Evolutionary conservation across 345 rosid genomes (phyloP).

Genomic region (Stellera chamaejasme): DNA sequence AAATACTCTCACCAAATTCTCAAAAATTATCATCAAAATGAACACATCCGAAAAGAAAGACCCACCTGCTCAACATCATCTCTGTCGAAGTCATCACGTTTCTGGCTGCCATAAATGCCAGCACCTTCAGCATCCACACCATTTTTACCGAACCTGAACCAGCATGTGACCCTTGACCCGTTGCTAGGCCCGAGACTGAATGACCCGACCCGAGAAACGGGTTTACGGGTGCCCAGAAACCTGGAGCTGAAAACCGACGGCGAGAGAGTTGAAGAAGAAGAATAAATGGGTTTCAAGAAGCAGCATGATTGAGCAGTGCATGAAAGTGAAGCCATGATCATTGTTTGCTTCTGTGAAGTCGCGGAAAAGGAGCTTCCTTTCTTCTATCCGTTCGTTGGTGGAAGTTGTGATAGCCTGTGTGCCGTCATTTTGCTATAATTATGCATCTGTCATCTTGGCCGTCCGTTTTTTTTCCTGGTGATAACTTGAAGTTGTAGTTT

Average conservation of each 20-base stretch:
- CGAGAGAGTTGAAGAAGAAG: slow-evolving; percentile 12
- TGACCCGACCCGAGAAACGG: slow-evolving; percentile 26
- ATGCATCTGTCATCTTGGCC: neutral
- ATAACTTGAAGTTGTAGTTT: too few species aligned
- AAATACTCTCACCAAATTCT: neutral
- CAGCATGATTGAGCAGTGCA: slow-evolving; percentile 25
- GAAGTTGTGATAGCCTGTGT: neutral
- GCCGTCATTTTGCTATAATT: slow-evolving; percentile 6
- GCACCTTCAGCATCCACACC: slow-evolving; percentile 97
- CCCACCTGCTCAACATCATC: slow-evolving; percentile 98
- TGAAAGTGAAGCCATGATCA: slow-evolving; percentile 39
- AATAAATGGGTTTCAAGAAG: slow-evolving; percentile 25
- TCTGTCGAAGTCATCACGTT: slow-evolving; percentile 83
- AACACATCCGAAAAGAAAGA: neutral
- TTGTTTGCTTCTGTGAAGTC: neutral
- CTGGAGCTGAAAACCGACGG: slow-evolving; percentile 26
- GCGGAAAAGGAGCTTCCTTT: neutral
- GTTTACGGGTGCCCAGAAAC: slow-evolving; percentile 44
- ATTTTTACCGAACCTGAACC: slow-evolving; percentile 83
- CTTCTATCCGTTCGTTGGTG: slow-evolving; percentile 12
- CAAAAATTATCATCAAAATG: neutral
- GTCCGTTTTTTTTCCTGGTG: neutral
- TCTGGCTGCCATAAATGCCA: slow-evolving; percentile 89
- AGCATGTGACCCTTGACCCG: slow-evolving; percentile 60
- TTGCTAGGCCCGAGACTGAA: slow-evolving; percentile 55